Evolutionary conservation across 441 rosid species (phyloP).

Genomic region (Populus hybrid): DNA sequence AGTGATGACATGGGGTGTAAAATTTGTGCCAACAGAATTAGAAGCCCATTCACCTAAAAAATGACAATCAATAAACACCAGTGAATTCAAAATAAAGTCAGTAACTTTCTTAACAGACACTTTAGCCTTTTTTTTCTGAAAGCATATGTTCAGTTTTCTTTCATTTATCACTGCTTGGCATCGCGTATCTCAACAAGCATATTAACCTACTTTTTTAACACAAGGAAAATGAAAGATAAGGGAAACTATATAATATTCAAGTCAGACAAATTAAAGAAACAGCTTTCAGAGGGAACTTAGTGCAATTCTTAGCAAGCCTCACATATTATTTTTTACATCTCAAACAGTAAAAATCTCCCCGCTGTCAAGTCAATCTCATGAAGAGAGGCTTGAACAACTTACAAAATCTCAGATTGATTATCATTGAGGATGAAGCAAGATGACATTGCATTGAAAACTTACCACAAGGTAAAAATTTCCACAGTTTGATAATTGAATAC

Average conservation of each 20-base stretch:
- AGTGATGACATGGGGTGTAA: slow-evolving; percentile 82
- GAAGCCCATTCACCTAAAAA: slow-evolving; percentile 54
- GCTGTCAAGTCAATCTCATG: neutral
- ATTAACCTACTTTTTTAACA: neutral
- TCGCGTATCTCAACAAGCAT: neutral
- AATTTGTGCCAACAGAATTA: slow-evolving; percentile 68
- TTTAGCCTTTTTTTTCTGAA: neutral
- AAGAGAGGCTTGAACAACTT: neutral
- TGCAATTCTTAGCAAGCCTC: neutral
- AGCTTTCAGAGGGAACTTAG: neutral
- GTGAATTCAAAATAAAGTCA: slow-evolving; percentile 6
- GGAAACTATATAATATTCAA: neutral
- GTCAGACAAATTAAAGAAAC: neutral
- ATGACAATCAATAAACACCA: slow-evolving; percentile 13
- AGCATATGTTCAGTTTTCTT: neutral
- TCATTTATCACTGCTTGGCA: too few species aligned
- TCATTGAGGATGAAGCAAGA: neutral
- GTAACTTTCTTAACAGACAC: neutral
- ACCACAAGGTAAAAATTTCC: neutral
- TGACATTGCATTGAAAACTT: neutral
- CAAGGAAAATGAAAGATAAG: neutral
- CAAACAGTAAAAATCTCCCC: neutral
- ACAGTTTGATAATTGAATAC: neutral
- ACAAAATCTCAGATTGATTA: neutral
- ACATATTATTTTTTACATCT: neutral